Percentiles rank a stretch among this genome's conserved stretches.
These are phyloP conservation scores for Suillus luteus DNA, from an alignment of 768 basidiomycete species.

Conservation along the genomic window DNA sequence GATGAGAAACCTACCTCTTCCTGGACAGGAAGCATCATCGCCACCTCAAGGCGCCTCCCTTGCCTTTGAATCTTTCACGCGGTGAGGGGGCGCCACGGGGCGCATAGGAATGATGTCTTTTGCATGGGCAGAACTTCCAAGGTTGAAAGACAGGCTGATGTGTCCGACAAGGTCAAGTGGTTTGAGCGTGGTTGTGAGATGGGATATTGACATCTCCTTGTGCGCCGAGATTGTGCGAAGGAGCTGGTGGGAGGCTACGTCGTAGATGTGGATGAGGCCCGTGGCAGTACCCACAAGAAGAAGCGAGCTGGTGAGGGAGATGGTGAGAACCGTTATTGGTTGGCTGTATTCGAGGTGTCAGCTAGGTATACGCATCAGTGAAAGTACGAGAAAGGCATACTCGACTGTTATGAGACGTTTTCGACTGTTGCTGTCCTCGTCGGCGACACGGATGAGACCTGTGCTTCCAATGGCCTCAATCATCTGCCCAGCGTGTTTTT, in stretches of 20 bases:
- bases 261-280: constrained; percentile 78
- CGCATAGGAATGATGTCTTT: constrained; percentile 67
- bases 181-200: constrained; percentile 76
- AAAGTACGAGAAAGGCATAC: constrained; percentile 11
- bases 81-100: constrained; percentile 69
- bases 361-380: constrained; percentile 1
- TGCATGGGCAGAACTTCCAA: constrained; percentile 36
- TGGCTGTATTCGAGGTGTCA: constrained; percentile 48
- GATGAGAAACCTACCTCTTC: constrained; percentile 37
- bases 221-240: constrained; percentile 58
- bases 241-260: constrained; percentile 77
- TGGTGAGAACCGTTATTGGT: constrained; percentile 67
- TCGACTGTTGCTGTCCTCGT: constrained; percentile 48
- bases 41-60: constrained; percentile 70
- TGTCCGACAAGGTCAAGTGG: constrained; percentile 89
- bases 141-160: constrained; percentile 53
- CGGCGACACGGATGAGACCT: constrained; percentile 71
- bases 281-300: constrained; percentile 80
- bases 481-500: constrained; percentile 50
- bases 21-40: constrained; percentile 55
- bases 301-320: constrained; percentile 77
- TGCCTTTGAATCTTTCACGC: constrained; percentile 65
- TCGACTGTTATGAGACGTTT: constrained; percentile 62
- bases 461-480: constrained; percentile 77
- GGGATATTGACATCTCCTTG: constrained; percentile 68